Evolutionary conservation across 768 basidiomycete genomes (phyloP).

Genomic region (Cystofilobasidium ferigula): DNA sequence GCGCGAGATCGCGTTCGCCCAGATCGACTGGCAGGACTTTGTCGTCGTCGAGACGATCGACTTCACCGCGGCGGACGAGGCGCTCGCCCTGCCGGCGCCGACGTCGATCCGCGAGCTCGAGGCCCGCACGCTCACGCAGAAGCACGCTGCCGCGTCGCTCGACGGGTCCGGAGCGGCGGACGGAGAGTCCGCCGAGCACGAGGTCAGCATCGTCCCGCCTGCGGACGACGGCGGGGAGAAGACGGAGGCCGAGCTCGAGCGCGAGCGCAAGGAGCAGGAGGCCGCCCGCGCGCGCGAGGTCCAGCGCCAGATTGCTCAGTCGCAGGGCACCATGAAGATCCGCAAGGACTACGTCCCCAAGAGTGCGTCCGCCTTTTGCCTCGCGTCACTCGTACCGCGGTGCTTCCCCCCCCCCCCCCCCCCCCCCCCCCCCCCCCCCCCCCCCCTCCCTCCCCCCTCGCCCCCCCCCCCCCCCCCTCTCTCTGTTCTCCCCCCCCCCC

Average conservation of each 20-base stretch:
- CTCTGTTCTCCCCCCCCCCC: too few species aligned
- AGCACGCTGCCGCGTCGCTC: constrained; percentile 95
- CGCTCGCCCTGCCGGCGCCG: constrained; percentile 80
- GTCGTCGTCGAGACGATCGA: constrained; percentile 96
- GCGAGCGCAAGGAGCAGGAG: constrained; percentile 63
- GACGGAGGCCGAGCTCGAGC: constrained; percentile 45
- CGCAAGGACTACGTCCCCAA: constrained; percentile 93
- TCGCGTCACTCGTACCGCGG: too few species aligned
- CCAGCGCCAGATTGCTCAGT: constrained; percentile 52
- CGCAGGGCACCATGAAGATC: constrained; percentile 62
- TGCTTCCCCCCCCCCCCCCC: too few species aligned
- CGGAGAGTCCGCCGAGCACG: background rate
- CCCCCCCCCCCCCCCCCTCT: too few species aligned
- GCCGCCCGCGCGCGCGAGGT: constrained; percentile 67
- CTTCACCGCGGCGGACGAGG: constrained; percentile 76
- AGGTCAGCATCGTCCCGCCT: background rate
- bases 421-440: too few species aligned
- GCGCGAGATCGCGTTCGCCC: constrained; percentile 61
- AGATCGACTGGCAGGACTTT: constrained; percentile 99
- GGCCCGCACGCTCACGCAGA: constrained; percentile 92
- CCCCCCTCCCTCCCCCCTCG: too few species aligned
- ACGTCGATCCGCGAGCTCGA: constrained; percentile 92
- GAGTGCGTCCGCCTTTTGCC: constrained; percentile 51
- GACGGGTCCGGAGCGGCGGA: constrained; percentile 49
- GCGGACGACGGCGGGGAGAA: constrained; percentile 33